Percentiles rank a stretch among this genome's conserved stretches.
Conservation (phyloP, 2,329 filamentous ascomycete species). For the Trichophyton equinum region DNA sequence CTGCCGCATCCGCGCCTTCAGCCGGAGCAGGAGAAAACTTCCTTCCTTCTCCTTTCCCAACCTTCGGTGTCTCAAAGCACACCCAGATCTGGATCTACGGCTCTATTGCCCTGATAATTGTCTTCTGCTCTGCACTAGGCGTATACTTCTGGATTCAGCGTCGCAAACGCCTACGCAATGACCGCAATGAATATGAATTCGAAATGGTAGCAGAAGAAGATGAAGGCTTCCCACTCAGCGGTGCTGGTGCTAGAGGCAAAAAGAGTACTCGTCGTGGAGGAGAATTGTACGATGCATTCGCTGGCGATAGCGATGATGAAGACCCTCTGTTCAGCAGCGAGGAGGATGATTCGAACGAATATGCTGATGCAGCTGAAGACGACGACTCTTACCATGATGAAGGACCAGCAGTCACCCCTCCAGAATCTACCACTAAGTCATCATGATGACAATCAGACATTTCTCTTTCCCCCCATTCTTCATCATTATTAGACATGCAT, state of each 20-base stretch:
- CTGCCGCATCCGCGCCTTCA: slow-evolving; percentile 18
- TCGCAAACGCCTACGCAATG: slow-evolving; percentile 61
- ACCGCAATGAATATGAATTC: slow-evolving; percentile 81
- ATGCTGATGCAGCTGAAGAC: slow-evolving; percentile 27
- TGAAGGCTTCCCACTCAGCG: slow-evolving; percentile 40
- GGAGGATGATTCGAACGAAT: slow-evolving; percentile 30
- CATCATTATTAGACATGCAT: background rate
- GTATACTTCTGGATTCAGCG: slow-evolving; percentile 70
- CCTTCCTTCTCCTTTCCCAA: slow-evolving; percentile 76
- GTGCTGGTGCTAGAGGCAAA: slow-evolving; percentile 24
- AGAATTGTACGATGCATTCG: slow-evolving; percentile 95
- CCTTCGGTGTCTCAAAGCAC: slow-evolving; percentile 73
- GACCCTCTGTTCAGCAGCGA: slow-evolving; percentile 35
- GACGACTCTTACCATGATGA: slow-evolving; percentile 7
- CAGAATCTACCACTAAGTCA: background rate
- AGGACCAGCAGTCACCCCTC: background rate
- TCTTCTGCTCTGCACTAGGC: slow-evolving; percentile 72
- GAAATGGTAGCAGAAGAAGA: slow-evolving; percentile 82
- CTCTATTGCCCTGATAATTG: slow-evolving; percentile 65
- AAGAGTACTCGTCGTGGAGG: slow-evolving; percentile 55
- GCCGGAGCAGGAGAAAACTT: slow-evolving; percentile 33
- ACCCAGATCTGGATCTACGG: slow-evolving; percentile 94
- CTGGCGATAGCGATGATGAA: slow-evolving; percentile 75
- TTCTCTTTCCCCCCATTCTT: background rate
- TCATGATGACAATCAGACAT: background rate